A percentile compares a stretch with the other conserved stretches of the same genome.
phyloP scores from a whole-genome alignment of 441 rosid genomes.

The Populus hybrid region DNA sequence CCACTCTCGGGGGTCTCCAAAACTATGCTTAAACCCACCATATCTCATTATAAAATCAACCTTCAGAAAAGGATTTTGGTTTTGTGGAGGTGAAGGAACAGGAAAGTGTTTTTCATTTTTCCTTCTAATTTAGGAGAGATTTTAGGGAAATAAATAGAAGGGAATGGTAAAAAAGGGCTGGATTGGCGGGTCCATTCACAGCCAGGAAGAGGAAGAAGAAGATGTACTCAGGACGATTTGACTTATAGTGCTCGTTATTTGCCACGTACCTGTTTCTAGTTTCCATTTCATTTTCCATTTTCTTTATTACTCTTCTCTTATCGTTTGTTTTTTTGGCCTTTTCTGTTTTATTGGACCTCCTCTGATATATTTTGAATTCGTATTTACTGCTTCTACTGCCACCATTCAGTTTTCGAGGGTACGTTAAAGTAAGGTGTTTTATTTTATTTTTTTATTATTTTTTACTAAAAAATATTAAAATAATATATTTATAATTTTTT shows the following conservation, averaged over 20 bases:
- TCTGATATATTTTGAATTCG: too few species aligned
- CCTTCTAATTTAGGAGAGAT: neutral
- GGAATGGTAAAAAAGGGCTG: neutral
- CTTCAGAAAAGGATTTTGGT: neutral
- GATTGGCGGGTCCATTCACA: constrained; percentile 36
- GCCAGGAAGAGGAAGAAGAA: neutral
- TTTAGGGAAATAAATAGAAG: constrained; percentile 17
- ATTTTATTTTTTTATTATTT: too few species aligned
- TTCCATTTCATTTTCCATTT: constrained; percentile 27
- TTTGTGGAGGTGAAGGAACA: neutral
- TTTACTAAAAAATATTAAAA: too few species aligned
- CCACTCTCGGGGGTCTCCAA: constrained; percentile 45
- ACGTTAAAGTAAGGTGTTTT: too few species aligned
- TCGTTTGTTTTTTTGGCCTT: constrained; percentile 1
- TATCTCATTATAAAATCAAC: constrained; percentile 29
- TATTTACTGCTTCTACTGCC: too few species aligned
- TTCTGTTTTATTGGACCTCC: neutral
- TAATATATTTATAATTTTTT: too few species aligned
- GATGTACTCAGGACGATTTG: constrained; percentile 44
- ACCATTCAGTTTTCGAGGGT: too few species aligned
- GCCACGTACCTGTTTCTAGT: constrained; percentile 48
- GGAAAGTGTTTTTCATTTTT: constrained; percentile 5
- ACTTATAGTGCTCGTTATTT: constrained; percentile 45
- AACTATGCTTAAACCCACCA: constrained; percentile 83
- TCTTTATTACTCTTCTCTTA: neutral